Percentiles rank a stretch among this genome's conserved stretches.
Conservation (phyloP, 805 yeast genomes). For the Candida taoyuanica region DNA sequence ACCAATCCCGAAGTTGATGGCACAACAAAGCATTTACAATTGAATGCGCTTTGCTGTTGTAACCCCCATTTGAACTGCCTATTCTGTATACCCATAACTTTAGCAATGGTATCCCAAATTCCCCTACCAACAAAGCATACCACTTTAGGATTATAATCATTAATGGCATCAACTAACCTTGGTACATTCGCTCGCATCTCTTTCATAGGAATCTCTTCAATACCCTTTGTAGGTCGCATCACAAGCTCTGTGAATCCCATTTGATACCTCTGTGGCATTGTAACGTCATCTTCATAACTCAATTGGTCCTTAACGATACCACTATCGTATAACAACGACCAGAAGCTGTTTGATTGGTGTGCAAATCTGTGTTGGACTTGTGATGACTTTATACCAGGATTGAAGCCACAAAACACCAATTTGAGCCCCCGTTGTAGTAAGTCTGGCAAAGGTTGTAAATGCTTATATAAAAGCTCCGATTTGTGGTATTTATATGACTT, state of each 20-base stretch:
- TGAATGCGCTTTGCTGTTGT: conserved; percentile 20
- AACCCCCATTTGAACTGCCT: conserved; percentile 51
- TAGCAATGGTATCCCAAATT: conserved; percentile 60
- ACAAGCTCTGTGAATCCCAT: conserved; percentile 74
- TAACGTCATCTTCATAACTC: conserved; percentile 36
- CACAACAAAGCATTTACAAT: conserved; percentile 46
- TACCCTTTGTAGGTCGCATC: conserved; percentile 55
- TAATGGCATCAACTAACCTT: conserved; percentile 42
- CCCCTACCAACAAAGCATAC: conserved; percentile 70
- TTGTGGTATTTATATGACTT: conserved; percentile 12
- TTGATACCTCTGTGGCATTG: conserved; percentile 32
- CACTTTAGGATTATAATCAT: conserved; percentile 33
- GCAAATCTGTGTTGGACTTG: conserved; percentile 66
- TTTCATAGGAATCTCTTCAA: conserved; percentile 43
- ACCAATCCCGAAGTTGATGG: conserved; percentile 76
- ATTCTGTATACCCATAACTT: conserved; percentile 27
- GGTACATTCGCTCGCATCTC: conserved; percentile 59
- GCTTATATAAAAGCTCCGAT: conserved; percentile 11
- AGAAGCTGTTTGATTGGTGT: conserved; percentile 61
- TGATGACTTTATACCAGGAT: conserved; percentile 66
- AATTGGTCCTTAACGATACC: conserved; percentile 35
- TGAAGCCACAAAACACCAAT: conserved; percentile 63
- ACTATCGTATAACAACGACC: conserved; percentile 57
- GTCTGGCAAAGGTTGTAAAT: conserved; percentile 25
- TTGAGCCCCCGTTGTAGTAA: conserved; percentile 23